Base-by-base conservation (phyloP, 2,329 filamentous ascomycete species). In the Mycosphaerella sp. region DNA sequence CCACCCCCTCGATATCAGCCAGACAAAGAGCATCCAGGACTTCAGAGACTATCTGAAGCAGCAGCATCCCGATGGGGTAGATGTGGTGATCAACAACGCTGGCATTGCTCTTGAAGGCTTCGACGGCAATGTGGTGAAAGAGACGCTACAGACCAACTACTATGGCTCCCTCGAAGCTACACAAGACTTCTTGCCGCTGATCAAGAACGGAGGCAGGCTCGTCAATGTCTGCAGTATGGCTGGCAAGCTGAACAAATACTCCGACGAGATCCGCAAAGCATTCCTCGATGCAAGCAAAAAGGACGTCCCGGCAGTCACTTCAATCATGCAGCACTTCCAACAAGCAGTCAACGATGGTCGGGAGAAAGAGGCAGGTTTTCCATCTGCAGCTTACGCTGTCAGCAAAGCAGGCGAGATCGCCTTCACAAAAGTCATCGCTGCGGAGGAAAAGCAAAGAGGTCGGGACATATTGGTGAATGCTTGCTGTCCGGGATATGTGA, bases 31-130 rank as follows among this genome's bases (percentile, higher is more conserved):
- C 61, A 70, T 79, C 43, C 57, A 68, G 9, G 63, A 59, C 0
- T 73, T 79, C 45, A 67, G 69, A 2, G 61, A 66, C 1, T 66
- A 70, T 39, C 49, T 79, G 36, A 68, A 70, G 55, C 61, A 70
- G 41, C 61, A 71, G 27, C 75, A 79, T 53, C 69, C 70, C 1
- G 68, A 75, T 6, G 75, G 75, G 3, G 68, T 79, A 28, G 76
- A 79, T 52, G 70, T 78, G 34, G 65, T 79, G 9, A 72, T 79
- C 63, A 79, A 79, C 64, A 79, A 79, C 53, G 77, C 77, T 0
- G 76, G 58, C 25, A 64, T 66, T 17, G 64, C 64, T 0, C 37
- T 66, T 42, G 52, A 65, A 50, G 64, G 64, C 16, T 66, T 68
- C 71, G 72, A 78, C 56, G 52, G 66, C 4, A 64, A 73, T 18